Base-by-base conservation (phyloP, 2,329 filamentous ascomycete species). In the Cadophora malorum region DNA sequence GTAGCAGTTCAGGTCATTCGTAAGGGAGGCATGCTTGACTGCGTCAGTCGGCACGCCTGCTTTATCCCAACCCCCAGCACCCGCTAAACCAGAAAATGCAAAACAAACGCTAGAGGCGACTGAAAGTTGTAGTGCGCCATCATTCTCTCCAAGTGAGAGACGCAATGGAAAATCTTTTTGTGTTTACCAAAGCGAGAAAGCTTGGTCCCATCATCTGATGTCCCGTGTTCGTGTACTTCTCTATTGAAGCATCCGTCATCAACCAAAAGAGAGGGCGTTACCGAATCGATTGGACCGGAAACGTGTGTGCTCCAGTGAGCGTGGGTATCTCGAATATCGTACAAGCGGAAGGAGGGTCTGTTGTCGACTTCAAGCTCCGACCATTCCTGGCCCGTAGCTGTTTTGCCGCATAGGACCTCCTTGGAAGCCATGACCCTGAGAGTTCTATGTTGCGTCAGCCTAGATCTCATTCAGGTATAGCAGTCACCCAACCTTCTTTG, bases 401-500 rank as follows among this genome's bases (percentile, higher is more conserved):
- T 72, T 74, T 41, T 78, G 75, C 8, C 77, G 74, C 66, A 75
- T 72, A 14, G 73, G 56, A 41, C 69, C 68, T 21, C 67, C 69
- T 72, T 74, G 72, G 61, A 72, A 76, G 50, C 64, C 68, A 66
- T 74, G 73, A 63, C 64, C 60, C 67, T 71, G 71, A 50, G 68
- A 59, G 63, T 70, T 74, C 73, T 77, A 74, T 50, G 38, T 19
- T 60, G 59, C 70, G 74, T 78, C 70, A 78, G 76, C 71, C 31
- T 68, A 55, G 47, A 62, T 61, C 41, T 67, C 31, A 31, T 55
- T 52, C 50, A 56, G 23, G 53, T 67, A 63, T 68, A 71, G 66
- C 70, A 71, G 71, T 61, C 70, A 55, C 76, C 77, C 70, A 75
- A 89, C 88, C 87, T 90, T 89, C 81, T 90, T 91, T 78, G 87